Conservation (phyloP, 2,329 filamentous ascomycete species). For the Fusarium siculi region DNA sequence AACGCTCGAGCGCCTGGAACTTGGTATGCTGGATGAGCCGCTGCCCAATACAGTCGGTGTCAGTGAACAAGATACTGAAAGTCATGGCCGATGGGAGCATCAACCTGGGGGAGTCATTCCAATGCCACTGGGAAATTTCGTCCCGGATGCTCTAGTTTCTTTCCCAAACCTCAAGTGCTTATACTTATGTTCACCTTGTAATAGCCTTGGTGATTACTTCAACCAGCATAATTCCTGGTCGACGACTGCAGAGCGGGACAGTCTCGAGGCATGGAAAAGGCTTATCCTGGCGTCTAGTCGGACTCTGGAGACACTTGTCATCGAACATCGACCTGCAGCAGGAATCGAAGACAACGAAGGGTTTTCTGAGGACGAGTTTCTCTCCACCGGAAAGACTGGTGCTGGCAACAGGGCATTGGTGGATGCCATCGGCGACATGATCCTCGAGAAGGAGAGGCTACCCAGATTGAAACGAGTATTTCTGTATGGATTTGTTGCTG, state of each 20-base stretch:
- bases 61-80: neutral
- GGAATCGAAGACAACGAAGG: constrained; percentile 13
- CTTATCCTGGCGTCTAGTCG: neutral
- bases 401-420: neutral
- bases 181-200: constrained; percentile 3
- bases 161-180: constrained; percentile 4
- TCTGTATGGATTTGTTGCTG: constrained; percentile 9
- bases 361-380: constrained; percentile 16
- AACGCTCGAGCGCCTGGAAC: constrained; percentile 18
- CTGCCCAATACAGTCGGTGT: neutral
- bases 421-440: neutral
- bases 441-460: neutral
- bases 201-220: constrained; percentile 6
- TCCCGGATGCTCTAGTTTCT: fast-evolving
- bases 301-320: constrained; percentile 14
- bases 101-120: neutral
- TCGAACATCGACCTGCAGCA: constrained; percentile 25
- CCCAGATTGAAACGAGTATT: neutral
- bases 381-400: neutral
- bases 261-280: neutral
- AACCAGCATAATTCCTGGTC: constrained; percentile 24
- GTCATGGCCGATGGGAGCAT: neutral
- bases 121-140: constrained; percentile 6
- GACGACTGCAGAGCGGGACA: neutral
- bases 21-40: constrained; percentile 26